These are phyloP conservation scores for Plantago ovata DNA, from an alignment of 257 asterid genomes.

Conservation along the genomic window DNA sequence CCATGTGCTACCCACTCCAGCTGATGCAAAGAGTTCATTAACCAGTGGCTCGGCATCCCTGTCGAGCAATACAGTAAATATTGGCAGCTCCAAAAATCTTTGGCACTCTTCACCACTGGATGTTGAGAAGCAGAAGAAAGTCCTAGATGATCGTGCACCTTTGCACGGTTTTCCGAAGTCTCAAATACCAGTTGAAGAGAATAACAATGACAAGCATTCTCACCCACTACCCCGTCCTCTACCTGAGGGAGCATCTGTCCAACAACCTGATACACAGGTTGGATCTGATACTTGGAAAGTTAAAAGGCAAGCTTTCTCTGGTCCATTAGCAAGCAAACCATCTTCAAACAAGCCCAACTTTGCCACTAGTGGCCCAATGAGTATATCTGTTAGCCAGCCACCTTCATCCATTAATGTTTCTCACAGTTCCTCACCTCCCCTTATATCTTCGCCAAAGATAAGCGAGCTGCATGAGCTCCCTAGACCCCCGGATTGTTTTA, in stretches of 20 bases:
- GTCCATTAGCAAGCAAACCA: conserved; percentile 77
- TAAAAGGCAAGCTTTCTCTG: conserved; percentile 75
- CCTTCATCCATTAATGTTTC: conserved; percentile 41
- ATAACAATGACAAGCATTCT: conserved; percentile 40
- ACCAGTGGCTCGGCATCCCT: conserved; percentile 34
- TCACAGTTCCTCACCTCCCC: conserved; percentile 61
- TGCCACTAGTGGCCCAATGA: conserved; percentile 57
- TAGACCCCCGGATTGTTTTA: conserved; percentile 77
- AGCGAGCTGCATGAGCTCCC: conserved; percentile 99
- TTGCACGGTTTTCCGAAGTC: conserved; percentile 34
- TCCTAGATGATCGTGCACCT: conserved; percentile 39
- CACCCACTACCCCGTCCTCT: conserved; percentile 76
- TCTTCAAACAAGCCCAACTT: conserved; percentile 46
- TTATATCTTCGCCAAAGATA: conserved; percentile 66
- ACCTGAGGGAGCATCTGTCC: conserved; percentile 43
- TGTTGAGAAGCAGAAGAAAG: conserved; percentile 48
- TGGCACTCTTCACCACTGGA: conserved; percentile 91
- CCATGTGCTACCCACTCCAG: conserved; percentile 86
- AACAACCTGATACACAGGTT: conserved; percentile 44
- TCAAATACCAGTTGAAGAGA: conserved; percentile 39
- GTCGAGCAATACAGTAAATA: conserved; percentile 29
- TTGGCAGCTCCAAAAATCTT: conserved; percentile 44
- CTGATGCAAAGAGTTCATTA: conserved; percentile 65
- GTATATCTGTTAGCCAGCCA: conserved; percentile 38
- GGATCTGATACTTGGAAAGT: conserved; percentile 39